A percentile compares a stretch with the other conserved stretches of the same genome.
These are phyloP conservation scores for Lolium perenne DNA, from an alignment of 176 grass and related monocot species.

Conservation along the genomic window DNA sequence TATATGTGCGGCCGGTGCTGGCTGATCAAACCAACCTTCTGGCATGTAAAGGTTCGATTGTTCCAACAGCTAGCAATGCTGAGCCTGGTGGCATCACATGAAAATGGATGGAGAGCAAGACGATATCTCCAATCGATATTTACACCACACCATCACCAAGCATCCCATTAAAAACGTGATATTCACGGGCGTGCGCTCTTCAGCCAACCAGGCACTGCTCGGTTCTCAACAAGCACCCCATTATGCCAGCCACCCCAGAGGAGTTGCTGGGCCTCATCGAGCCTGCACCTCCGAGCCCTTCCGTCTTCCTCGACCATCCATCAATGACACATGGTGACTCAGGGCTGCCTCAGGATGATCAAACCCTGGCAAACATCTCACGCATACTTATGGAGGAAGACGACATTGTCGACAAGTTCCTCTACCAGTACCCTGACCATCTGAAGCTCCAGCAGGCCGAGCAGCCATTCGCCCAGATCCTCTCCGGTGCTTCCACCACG, in stretches of 20 bases:
- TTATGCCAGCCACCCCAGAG: neutral
- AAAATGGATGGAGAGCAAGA: neutral
- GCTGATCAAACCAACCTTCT: slow-evolving; percentile 5
- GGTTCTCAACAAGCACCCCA: neutral
- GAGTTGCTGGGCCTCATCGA: neutral
- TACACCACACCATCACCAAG: neutral
- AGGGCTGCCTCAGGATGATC: neutral
- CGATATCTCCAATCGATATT: neutral
- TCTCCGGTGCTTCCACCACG: neutral
- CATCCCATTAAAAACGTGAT: no score
- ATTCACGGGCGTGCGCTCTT: no score
- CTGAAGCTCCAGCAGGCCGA: slow-evolving; percentile 37
- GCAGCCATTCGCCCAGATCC: slow-evolving; percentile 42
- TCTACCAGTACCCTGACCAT: slow-evolving; percentile 40
- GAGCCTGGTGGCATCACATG: neutral
- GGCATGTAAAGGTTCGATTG: slow-evolving; percentile 15
- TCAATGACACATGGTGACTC: neutral
- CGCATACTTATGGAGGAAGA: slow-evolving; percentile 46
- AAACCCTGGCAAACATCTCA: neutral
- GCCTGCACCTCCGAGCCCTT: slow-evolving; percentile 7
- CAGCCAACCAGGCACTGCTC: no score
- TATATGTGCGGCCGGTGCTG: neutral
- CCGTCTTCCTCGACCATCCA: slow-evolving; percentile 1
- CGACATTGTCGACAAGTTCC: slow-evolving; percentile 39
- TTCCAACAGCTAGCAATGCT: neutral